These are phyloP conservation scores for Lippia alba DNA, from an alignment of 305 asterid species.

Conservation along the genomic window DNA sequence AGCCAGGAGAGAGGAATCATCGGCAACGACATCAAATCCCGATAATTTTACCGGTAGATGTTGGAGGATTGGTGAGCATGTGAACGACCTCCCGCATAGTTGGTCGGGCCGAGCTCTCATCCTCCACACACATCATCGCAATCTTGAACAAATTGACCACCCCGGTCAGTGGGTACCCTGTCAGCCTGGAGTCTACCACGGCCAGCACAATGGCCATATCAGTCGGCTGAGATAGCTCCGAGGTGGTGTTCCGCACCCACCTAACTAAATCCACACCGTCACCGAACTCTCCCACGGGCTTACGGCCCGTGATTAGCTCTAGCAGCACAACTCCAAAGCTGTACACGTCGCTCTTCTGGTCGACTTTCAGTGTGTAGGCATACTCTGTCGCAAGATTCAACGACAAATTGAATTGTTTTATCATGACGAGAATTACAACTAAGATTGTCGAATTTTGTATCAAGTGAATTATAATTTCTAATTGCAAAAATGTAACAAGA, in stretches of 20 bases:
- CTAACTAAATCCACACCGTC: conserved; percentile 86
- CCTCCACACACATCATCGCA: conserved; percentile 84
- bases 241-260: conserved; percentile 64
- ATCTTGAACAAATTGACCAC: conserved; percentile 68
- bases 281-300: conserved; percentile 85
- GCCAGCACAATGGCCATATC: conserved; percentile 62
- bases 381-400: conserved; percentile 54
- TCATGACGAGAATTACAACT: no score
- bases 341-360: conserved; percentile 81
- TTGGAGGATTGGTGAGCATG: conserved; percentile 60
- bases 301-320: conserved; percentile 73
- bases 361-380: conserved; percentile 78
- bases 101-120: conserved; percentile 69
- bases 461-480: no score
- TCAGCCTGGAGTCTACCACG: conserved; percentile 68
- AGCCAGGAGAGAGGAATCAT: neutral
- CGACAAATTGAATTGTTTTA: neutral
- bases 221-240: conserved; percentile 49
- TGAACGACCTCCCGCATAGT: conserved; percentile 79
- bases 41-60: conserved; percentile 27
- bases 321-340: conserved; percentile 83
- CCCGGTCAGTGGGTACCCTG: conserved; percentile 48
- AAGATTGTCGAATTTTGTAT: no score
- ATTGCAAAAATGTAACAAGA: no score
- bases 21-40: conserved; percentile 19